These are phyloP conservation scores for Dysphania ambrosioides DNA, from an alignment of 148 eudicot species.

Conservation along the genomic window DNA sequence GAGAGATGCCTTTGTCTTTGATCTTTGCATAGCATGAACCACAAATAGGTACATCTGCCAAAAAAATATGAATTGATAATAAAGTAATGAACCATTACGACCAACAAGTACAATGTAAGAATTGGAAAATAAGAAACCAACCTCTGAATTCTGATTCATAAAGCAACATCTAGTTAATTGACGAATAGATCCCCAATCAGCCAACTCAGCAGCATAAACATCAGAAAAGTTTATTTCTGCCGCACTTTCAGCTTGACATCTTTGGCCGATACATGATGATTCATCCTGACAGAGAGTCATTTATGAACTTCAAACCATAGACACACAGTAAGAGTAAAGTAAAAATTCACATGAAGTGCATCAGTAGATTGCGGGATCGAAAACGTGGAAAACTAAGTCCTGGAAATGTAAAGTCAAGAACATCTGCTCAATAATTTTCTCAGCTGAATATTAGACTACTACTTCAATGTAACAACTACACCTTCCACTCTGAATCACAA, in stretches of 20 bases:
- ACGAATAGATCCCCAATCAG: constrained; percentile 55
- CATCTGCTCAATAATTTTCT: not conserved
- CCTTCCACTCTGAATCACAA: not conserved
- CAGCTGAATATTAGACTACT: not conserved
- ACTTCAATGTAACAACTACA: not conserved
- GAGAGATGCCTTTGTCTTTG: constrained; percentile 52
- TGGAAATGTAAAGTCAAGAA: not conserved
- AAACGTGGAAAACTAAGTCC: not conserved
- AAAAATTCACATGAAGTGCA: not conserved
- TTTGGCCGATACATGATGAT: constrained; percentile 45
- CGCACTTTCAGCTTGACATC: constrained; percentile 34
- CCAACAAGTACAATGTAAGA: constrained; percentile 6
- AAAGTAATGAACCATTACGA: constrained; percentile 13
- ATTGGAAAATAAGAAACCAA: constrained; percentile 21
- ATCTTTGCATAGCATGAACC: constrained; percentile 59
- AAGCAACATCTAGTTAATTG: constrained; percentile 44
- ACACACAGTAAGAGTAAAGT: not conserved
- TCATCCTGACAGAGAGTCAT: constrained; percentile 34
- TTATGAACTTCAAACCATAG: not conserved
- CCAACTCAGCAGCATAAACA: constrained; percentile 63
- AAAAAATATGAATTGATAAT: constrained; percentile 10
- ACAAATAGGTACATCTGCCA: constrained; percentile 79
- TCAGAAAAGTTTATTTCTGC: constrained; percentile 53
- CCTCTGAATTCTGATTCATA: constrained; percentile 52
- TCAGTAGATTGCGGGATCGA: constrained; percentile 14